A percentile compares a stretch with the other conserved stretches of the same genome.
Conservation (phyloP, 768 basidiomycete species). For the Podaxis sp. region DNA sequence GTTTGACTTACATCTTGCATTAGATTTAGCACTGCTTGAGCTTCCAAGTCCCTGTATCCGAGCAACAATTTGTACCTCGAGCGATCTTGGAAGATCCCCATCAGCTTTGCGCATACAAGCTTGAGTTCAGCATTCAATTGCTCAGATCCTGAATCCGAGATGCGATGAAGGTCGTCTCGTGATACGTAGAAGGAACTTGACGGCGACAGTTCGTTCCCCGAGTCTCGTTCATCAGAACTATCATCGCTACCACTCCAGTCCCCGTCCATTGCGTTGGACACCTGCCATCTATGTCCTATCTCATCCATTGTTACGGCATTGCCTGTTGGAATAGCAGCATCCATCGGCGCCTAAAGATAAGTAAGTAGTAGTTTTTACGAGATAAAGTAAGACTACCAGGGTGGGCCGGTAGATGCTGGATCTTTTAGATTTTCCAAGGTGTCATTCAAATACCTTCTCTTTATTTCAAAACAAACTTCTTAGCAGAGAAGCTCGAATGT, state of each 20-base stretch:
- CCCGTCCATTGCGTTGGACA: background rate
- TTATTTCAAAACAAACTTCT: constrained; percentile 5
- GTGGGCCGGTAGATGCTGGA: background rate
- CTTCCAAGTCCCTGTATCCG: constrained; percentile 12
- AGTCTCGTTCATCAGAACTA: background rate
- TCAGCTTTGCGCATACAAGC: constrained; percentile 11
- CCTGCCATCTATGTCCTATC: background rate
- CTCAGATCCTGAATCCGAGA: background rate
- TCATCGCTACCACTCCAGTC: background rate
- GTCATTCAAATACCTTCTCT: background rate
- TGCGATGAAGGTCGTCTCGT: background rate
- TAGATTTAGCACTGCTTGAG: constrained; percentile 20
- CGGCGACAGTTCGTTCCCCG: background rate
- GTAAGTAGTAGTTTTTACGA: background rate
- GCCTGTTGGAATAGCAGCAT: background rate
- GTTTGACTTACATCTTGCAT: constrained; percentile 21
- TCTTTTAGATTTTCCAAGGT: background rate
- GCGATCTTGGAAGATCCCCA: constrained; percentile 15
- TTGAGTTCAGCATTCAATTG: constrained; percentile 7
- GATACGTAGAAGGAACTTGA: background rate
- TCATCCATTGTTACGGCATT: background rate
- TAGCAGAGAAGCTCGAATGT: constrained; percentile 4
- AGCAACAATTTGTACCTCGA: constrained; percentile 16
- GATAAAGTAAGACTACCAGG: background rate
- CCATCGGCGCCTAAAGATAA: background rate